A percentile compares a stretch with the other conserved stretches of the same genome.
Conservation (phyloP, 176 grass and related monocot species). For the Pharus latifolius region DNA sequence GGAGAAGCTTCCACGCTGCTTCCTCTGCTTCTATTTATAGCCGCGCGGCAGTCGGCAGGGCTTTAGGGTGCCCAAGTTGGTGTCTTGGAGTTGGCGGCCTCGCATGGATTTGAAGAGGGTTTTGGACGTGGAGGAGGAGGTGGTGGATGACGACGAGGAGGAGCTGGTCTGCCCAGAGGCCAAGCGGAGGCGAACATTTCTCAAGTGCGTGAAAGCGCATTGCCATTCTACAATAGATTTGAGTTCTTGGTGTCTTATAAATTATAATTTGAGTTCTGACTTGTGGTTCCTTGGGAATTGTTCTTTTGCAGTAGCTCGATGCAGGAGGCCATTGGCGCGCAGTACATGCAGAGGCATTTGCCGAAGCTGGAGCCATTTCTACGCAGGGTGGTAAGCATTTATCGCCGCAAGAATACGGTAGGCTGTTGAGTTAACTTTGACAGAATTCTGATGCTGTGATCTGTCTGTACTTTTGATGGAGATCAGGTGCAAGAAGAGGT, state of each 20-base stretch:
- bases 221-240: background rate
- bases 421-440: background rate
- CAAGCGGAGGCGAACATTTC: slow-evolving; percentile 49
- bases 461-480: background rate
- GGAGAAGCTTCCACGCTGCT: slow-evolving; percentile 67
- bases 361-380: slow-evolving; percentile 78
- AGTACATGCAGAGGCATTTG: slow-evolving; percentile 76
- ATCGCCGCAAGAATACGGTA: too few relatives aligned
- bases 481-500: slow-evolving; percentile 89
- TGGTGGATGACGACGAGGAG: slow-evolving; percentile 53
- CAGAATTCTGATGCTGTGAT: slow-evolving; percentile 4
- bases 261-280: background rate
- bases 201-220: too few relatives aligned
- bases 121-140: slow-evolving; percentile 49
- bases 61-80: background rate
- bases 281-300: background rate
- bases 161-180: slow-evolving; percentile 37
- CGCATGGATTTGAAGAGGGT: slow-evolving; percentile 45
- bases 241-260: background rate
- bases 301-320: slow-evolving; percentile 35
- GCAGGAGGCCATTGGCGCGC: slow-evolving; percentile 68
- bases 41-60: background rate
- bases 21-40: slow-evolving; percentile 57
- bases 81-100: background rate
- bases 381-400: slow-evolving; percentile 58